Conservation (phyloP, 768 basidiomycete genomes). For the Strobilomyces echinocephalus region DNA sequence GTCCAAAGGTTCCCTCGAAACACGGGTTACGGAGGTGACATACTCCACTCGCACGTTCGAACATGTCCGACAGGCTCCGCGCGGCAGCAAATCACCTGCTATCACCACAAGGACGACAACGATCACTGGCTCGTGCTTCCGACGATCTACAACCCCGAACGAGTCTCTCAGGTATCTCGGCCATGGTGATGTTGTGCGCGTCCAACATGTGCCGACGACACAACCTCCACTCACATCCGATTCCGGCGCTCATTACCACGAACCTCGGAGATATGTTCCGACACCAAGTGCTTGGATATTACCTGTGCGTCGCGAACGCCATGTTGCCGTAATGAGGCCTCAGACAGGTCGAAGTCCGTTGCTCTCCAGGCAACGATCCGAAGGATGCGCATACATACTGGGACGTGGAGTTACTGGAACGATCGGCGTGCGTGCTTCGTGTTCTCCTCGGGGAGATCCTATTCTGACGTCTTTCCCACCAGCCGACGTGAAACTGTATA, state of each 20-base stretch:
- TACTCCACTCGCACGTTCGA: slow-evolving; percentile 96
- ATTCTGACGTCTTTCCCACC: slow-evolving; percentile 39
- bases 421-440: slow-evolving; percentile 67
- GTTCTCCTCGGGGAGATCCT: neutral
- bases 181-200: slow-evolving; percentile 74
- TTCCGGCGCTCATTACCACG: slow-evolving; percentile 82
- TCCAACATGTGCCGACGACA: slow-evolving; percentile 82
- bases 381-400: slow-evolving; percentile 85
- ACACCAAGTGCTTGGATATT: slow-evolving; percentile 76
- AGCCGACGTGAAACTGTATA: slow-evolving; percentile 35
- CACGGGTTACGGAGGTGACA: slow-evolving; percentile 95
- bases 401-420: slow-evolving; percentile 97
- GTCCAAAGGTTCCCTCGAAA: slow-evolving; percentile 92
- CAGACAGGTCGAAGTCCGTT: slow-evolving; percentile 96
- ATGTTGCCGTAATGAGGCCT: slow-evolving; percentile 97
- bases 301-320: slow-evolving; percentile 83
- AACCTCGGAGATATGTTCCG: slow-evolving; percentile 82
- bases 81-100: slow-evolving; percentile 98
- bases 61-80: slow-evolving; percentile 85
- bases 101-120: slow-evolving; percentile 99
- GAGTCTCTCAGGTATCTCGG: slow-evolving; percentile 63
- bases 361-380: slow-evolving; percentile 81
- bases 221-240: slow-evolving; percentile 82
- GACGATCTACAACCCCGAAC: slow-evolving; percentile 61
- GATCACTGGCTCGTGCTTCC: slow-evolving; percentile 63